Evolutionary conservation across 176 grass and related monocot genomes (phyloP), one percentile per base, ranked within the genome.

Genomic region (Triticum dicoccoides): DNA sequence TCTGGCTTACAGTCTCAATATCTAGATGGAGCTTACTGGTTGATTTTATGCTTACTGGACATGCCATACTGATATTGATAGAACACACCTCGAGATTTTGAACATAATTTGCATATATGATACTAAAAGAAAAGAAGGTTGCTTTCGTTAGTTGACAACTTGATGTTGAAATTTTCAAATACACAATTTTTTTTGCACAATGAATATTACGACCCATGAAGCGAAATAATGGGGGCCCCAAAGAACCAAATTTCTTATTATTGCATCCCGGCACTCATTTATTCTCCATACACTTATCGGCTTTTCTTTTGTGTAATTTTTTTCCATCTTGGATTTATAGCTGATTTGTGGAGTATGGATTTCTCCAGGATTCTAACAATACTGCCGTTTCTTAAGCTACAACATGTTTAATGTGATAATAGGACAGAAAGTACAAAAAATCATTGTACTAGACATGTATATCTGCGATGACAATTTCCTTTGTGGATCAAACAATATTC

Each of bases 261-360:
- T 80, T 61, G 15, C 21, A 66, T 71, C 14, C 0, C 12, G 11
- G 45, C 21, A 11, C 32, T 59, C 47, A 52, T 35, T 44, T 47
- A 25, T 81, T 65, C 67, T 78, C 11, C 82, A 70, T 84, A 56
- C 67, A 52, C 41, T 65, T 87, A 20, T 73, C 78, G 70, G 51
- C 21, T 82, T 85, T 59, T 73, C 20, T 24, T 79, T 39, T 61
- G 10, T 29, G 11, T 4, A 61, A 38, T 24, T 17, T 15, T 35
- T 9, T 17, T 45, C 2, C 59, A 8, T 44, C 35, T 20, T 80
- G 13, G 61, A 45, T 65, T 65, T 80, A 65, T 17, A 42, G n/a
- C 61, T 45, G 37, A 38, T 23, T 80, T 8, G 1, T 52, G 15
- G 59, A 75, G 39, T 81, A 34, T 18, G 9, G 1, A 12, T 33